These are phyloP conservation scores for Canavalia ensiformis DNA, from an alignment of 306 rosid species.

Conservation along the genomic window DNA sequence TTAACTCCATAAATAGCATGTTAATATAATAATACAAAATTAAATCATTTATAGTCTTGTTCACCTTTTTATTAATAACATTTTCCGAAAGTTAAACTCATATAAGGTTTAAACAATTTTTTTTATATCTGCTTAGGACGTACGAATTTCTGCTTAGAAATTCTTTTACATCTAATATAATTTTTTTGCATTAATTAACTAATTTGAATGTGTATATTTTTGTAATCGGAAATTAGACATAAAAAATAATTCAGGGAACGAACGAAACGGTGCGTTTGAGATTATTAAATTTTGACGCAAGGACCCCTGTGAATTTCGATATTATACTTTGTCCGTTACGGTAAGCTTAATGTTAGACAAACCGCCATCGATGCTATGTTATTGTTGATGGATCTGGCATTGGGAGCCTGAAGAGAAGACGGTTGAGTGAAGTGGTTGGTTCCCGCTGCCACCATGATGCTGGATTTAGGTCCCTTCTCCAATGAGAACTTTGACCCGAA, in stretches of 20 bases:
- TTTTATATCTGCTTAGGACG: too few relatives aligned
- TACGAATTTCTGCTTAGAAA: too few relatives aligned
- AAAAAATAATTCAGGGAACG: not conserved
- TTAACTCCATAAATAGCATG: not conserved
- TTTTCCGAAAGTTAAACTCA: too few relatives aligned
- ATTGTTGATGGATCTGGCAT: constrained; percentile 38
- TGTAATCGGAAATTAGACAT: too few relatives aligned
- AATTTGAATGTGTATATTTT: too few relatives aligned
- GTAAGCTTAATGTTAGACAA: not conserved
- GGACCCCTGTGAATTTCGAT: not conserved
- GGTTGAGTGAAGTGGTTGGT: constrained; percentile 14
- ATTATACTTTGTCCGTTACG: constrained; percentile 15
- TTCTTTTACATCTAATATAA: too few relatives aligned
- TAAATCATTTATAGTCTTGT: too few relatives aligned
- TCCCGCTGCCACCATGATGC: constrained; percentile 58
- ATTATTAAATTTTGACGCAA: not conserved
- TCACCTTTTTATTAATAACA: too few relatives aligned
- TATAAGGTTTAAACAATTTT: too few relatives aligned
- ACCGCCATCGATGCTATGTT: not conserved
- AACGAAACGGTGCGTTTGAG: not conserved
- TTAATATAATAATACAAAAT: not conserved
- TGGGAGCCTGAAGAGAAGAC: not conserved
- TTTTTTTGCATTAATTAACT: too few relatives aligned
- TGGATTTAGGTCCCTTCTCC: constrained; percentile 94
- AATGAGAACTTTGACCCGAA: constrained; percentile 83